Base-by-base conservation (phyloP, 371 early-diverging fungal species). In the Nematocida sp. region DNA sequence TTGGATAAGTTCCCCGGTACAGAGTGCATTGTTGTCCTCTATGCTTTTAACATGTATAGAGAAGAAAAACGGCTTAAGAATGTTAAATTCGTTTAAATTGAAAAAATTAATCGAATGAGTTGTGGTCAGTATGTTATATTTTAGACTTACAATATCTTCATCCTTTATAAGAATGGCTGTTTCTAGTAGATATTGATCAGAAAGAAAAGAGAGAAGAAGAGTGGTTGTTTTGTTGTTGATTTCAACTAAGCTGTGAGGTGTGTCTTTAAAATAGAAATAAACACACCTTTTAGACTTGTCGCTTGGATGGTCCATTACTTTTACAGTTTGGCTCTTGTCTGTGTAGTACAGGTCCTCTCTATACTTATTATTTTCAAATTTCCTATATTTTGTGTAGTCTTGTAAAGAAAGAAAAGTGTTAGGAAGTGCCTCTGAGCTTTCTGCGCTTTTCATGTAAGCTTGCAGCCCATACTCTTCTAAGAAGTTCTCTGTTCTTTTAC, bases 121-220 rank as follows among this genome's bases (percentile, higher is more conserved):
- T 3, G 48, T 1, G 2, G 75, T 45, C 5, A 61, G 63, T 47
- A 71, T 71, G 36, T 60, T 71, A 33, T 57, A 57, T 18, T 45
- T 47, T 4, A 16, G 25, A 25, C 26, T 60, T 5, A 42, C 33
- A 51, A 61, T 48, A 33, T 45, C 77, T 28, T 68, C 4, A 11
- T 54, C 51, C 25, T 26, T 2, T 26, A 40, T 2, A 20, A 50
- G 26, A 18, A 57, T 65, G 7, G 61, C 45, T 32, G 63, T 71
- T 50, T 71, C 75, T 23, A 71, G 51, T 11, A 71, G 25, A 35
- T 57, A 40, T n/a, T 59, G 60, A 36, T 71, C 75, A 38, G 75
- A 71, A 18, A 59, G 47, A 32, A 61, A 71, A 18, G 63, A 32
- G 11, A 71, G 49, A 1, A 63, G 30, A 30, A 63, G 26, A 36